Base-by-base conservation (phyloP, 2,329 filamentous ascomycete species). In the Xylaria digitata region DNA sequence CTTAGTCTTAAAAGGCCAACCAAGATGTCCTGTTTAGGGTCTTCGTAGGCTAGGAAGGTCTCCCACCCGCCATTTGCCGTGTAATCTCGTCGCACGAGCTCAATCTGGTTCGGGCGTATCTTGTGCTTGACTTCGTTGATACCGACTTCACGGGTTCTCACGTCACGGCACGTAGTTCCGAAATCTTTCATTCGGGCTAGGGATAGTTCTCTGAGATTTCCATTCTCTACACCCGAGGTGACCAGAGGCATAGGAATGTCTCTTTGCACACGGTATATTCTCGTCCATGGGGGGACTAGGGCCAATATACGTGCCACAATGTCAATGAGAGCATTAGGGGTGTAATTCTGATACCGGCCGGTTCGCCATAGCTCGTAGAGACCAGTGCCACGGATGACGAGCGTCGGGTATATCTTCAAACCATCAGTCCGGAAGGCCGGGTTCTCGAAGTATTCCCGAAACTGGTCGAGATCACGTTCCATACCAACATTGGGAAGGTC, bases 201-300 rank as follows among this genome's bases (percentile, higher is more conserved):
- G 0, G 96, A 95, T 55, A 99, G 84, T 79, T 99, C 96, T 69
- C 96, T 90, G 45, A 99, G 83, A 77, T 99, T 99, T 68, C 96
- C 96, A 74, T 99, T 99, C 81, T 99, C 96, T 0, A 99, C 96
- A 46, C 96, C 96, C 0, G 95, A 97, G 0, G 96, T 98, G n/a
- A 99, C 96, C 26, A 99, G 86, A 0, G 96, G 96, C 96, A 99
- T 99, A n/a, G 96, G 96, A 65, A 99, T 99, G 81, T 99, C 96
- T 78, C 96, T 90, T 83, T 99, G 96, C 0, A 99, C 96, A 67
- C 96, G 93, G 82, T 99, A 99, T 75, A 99, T 99, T 69, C 96
- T 90, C 0, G 96, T 99, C 96, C 96, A 99, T 1, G 96, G 96
- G 0, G 96, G 96, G 0, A 99, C 91, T 2, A 99, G 85, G 0